Conservation (phyloP, 306 rosid genomes). For the Quercus bicolor region DNA sequence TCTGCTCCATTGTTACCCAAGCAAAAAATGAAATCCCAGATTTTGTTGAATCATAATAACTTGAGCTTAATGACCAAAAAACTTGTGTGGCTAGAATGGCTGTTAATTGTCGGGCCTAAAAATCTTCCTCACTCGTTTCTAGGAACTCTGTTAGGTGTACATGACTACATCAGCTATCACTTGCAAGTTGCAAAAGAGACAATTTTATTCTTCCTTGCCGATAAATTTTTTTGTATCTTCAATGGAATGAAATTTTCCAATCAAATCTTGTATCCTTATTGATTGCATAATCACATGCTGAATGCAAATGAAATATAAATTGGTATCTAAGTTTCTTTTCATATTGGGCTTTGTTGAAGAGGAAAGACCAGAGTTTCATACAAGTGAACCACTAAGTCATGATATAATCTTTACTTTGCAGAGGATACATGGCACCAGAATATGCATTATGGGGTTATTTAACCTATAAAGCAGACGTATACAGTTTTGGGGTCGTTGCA, state of each 20-base stretch:
- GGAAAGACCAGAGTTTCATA: too few relatives aligned
- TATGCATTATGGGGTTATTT: constrained; percentile 68
- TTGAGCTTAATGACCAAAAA: neutral
- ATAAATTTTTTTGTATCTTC: too few relatives aligned
- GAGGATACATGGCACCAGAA: constrained; percentile 78
- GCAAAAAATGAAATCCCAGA: neutral
- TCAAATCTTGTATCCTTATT: too few relatives aligned
- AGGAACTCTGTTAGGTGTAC: too few relatives aligned
- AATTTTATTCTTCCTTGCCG: neutral
- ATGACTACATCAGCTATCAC: neutral
- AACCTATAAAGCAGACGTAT: constrained; percentile 54
- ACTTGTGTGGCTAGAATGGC: neutral
- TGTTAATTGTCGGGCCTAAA: too few relatives aligned
- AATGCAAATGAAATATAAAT: neutral
- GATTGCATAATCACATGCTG: neutral
- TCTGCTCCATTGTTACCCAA: neutral
- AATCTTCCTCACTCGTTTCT: too few relatives aligned
- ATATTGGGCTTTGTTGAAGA: neutral
- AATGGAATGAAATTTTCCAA: too few relatives aligned
- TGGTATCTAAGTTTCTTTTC: neutral
- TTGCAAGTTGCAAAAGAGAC: neutral
- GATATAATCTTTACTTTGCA: constrained; percentile 15
- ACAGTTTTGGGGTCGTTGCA: constrained; percentile 56
- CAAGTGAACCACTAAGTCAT: too few relatives aligned
- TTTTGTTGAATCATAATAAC: neutral